Evolutionary conservation across 2,329 filamentous ascomycete species (phyloP).

Genomic region (Pseudonectria buxi): DNA sequence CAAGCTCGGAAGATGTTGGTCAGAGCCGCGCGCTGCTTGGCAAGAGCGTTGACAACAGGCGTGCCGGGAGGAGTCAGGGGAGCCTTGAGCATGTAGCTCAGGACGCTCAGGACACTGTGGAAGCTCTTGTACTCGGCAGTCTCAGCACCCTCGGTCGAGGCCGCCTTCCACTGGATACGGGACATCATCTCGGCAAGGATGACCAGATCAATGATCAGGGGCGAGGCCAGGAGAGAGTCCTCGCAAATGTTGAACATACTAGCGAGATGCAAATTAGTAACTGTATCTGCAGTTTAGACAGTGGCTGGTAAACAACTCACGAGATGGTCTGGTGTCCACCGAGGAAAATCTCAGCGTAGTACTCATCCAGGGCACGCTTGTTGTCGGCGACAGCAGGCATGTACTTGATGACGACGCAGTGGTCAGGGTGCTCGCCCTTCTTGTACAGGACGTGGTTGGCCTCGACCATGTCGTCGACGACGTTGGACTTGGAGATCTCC

Average conservation of each 20-base stretch:
- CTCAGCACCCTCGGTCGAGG: conserved; percentile 42
- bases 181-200: conserved; percentile 97
- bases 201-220: conserved; percentile 94
- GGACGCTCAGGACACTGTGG: conserved; percentile 92
- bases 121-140: conserved; percentile 78
- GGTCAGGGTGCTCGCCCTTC: conserved; percentile 89
- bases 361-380: conserved; percentile 97
- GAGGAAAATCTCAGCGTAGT: conserved; percentile 99
- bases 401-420: conserved; percentile 99
- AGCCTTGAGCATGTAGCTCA: conserved; percentile 99
- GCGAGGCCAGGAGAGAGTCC: conserved; percentile 91
- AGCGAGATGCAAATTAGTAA: conserved; percentile 15
- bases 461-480: conserved; percentile 98
- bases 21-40: conserved; percentile 89
- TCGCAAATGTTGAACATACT: conserved; percentile 98
- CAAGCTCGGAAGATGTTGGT: conserved; percentile 99
- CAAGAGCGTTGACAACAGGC: conserved; percentile 89
- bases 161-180: conserved; percentile 82
- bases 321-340: conserved; percentile 97
- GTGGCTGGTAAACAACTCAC: conserved; percentile 34
- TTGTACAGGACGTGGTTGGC: conserved; percentile 89
- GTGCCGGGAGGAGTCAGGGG: conserved; percentile 90
- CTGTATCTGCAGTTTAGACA: neutral
- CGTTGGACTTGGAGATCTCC: conserved; percentile 99
- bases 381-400: conserved; percentile 98